These are phyloP conservation scores for Rutstroemia sp. DNA, from an alignment of 2,329 filamentous ascomycete species.

Conservation along the genomic window DNA sequence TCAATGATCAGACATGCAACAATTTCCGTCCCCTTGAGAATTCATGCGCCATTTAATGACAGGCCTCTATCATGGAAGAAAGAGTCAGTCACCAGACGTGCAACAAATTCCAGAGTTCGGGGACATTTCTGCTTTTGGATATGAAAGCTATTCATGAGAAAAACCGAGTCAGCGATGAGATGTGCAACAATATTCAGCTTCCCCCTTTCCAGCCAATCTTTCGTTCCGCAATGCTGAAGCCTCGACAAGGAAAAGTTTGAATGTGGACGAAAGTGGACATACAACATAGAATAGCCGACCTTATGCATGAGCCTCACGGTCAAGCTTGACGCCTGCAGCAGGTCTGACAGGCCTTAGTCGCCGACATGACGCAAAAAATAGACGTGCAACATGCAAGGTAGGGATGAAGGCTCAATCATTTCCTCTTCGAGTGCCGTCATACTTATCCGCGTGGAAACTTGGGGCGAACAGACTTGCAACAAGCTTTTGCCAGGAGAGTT, in stretches of 20 bases:
- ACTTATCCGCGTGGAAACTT: not conserved
- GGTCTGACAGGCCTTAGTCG: no score
- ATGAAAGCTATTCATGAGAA: not conserved
- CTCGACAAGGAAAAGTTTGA: no score
- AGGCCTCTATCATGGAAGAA: not conserved
- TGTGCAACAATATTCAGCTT: not conserved
- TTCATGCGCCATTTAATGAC: not conserved
- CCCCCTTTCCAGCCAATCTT: not conserved
- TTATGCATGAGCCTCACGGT: no score
- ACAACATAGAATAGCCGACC: no score
- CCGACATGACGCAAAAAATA: not conserved
- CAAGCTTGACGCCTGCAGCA: no score
- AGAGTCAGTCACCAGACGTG: not conserved
- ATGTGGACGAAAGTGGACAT: no score
- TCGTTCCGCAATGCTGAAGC: no score
- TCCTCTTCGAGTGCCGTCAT: not conserved
- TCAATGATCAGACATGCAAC: not conserved
- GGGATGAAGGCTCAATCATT: not conserved
- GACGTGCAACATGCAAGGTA: not conserved
- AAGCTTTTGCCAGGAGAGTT: no score
- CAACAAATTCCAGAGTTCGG: not conserved
- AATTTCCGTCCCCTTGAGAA: not conserved
- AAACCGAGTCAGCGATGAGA: not conserved
- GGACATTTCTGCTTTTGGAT: not conserved
- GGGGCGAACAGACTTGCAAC: not conserved